Base-by-base conservation (phyloP, 352 stramenopile genomes). In the Saprolegnia parasitica region DNA sequence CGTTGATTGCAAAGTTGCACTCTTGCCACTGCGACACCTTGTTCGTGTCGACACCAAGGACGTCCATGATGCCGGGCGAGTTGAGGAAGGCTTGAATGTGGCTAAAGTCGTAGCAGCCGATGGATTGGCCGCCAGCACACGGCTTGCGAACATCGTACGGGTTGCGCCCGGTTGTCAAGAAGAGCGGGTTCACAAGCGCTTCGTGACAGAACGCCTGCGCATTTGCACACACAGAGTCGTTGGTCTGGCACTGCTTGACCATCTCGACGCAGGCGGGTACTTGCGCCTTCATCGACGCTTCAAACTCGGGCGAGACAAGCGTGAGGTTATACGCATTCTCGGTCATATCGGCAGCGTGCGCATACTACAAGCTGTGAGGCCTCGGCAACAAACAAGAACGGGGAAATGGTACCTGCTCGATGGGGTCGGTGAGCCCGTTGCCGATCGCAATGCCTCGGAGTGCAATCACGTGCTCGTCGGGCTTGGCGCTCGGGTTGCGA, bases 1-100 rank as follows among this genome's bases (percentile, higher is more conserved):
- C 72, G 65, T 96, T 95, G n/a, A 99, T 90, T 4, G 91, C 71
- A 75, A 89, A 90, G 77, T 97, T 98, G 81, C 94, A 98, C 32
- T 88, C 81, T 56, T 94, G 72, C 95, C 96, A 99, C 45, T 71
- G 37, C 24, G 67, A 57, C 1, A 84, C 73, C 23, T 74, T 76
- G 47, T 75, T 72, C 15, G 77, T 74, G 55, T 79, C 72, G 0
- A 83, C 66, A 29, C 61, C 76, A 6, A 80, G 63, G 11, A 50
- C 42, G 39, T 73, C 72, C 72, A 82, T 55, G 35, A 72, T 29
- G 49, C 67, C 39, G 32, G 79, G 75, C 9, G 61, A 64, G 60
- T 97, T 96, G 40, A 89, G 32, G 45, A 81, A 86, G 24, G 74
- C 57, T 56, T 79, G 76, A 56, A 93, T 78, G 75, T 88, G 74